phyloP scores from a whole-genome alignment of 768 basidiomycete species.

The Pluteus cervinus region DNA sequence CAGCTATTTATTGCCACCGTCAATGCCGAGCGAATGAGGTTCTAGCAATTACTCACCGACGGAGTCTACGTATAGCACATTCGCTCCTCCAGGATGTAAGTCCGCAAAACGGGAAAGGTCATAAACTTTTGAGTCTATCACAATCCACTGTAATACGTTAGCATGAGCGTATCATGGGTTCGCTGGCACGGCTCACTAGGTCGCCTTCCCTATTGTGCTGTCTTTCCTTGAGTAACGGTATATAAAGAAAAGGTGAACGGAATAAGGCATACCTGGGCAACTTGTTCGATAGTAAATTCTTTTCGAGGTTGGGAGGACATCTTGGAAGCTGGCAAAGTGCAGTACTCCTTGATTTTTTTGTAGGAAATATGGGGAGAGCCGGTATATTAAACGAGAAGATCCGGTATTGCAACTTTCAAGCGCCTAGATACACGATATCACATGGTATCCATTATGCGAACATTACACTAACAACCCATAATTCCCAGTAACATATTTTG shows the following conservation, averaged over 20 bases:
- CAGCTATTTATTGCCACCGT: constrained; percentile 33
- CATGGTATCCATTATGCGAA: too few relatives aligned
- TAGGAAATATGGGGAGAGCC: too few relatives aligned
- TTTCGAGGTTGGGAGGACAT: too few relatives aligned
- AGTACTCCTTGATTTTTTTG: too few relatives aligned
- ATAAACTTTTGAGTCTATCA: constrained; percentile 78
- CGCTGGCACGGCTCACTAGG: constrained; percentile 42
- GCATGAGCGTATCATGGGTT: neutral
- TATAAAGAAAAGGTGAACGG: neutral
- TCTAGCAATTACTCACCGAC: constrained; percentile 48
- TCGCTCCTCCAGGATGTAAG: constrained; percentile 80
- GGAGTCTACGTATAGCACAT: constrained; percentile 58
- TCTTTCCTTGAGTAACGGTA: constrained; percentile 1
- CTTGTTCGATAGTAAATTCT: constrained; percentile 52
- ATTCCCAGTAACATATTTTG: too few relatives aligned
- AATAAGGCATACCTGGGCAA: constrained; percentile 47
- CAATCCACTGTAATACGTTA: constrained; percentile 55
- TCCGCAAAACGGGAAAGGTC: constrained; percentile 76
- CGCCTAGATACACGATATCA: too few relatives aligned
- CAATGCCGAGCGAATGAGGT: neutral
- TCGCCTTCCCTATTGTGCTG: constrained; percentile 89
- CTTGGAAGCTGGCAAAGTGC: too few relatives aligned
- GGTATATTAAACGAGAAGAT: too few relatives aligned
- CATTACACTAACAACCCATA: too few relatives aligned
- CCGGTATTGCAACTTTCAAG: too few relatives aligned